Conservation (phyloP, 495 filamentous ascomycete genomes). For the Saxispiralis lemnorum region DNA sequence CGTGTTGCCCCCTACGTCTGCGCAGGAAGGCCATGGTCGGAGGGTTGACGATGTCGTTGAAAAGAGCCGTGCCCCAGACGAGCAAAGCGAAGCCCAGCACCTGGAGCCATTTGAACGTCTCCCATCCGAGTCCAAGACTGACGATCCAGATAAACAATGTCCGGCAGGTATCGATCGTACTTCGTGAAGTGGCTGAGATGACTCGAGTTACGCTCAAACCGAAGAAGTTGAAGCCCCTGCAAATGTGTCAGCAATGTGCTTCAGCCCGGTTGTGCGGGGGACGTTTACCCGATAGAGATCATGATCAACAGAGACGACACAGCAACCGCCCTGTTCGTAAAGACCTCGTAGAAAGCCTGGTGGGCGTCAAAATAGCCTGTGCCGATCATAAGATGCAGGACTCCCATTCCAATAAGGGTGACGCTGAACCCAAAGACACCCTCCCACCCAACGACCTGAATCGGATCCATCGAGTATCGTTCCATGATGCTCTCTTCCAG, state of each 20-base stretch:
- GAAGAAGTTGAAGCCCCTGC: slow-evolving; percentile 94
- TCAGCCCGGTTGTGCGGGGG: neutral
- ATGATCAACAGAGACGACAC: slow-evolving; percentile 74
- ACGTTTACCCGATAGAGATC: slow-evolving; percentile 83
- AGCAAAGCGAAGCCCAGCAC: slow-evolving; percentile 72
- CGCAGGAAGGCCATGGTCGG: slow-evolving; percentile 27
- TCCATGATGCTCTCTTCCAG: slow-evolving; percentile 89
- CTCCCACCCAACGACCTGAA: slow-evolving; percentile 91
- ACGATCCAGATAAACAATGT: slow-evolving; percentile 98
- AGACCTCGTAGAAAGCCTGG: slow-evolving; percentile 67
- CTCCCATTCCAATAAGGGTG: slow-evolving; percentile 60
- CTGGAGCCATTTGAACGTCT: slow-evolving; percentile 95
- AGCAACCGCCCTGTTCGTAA: slow-evolving; percentile 47
- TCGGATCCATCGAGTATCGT: slow-evolving; percentile 69
- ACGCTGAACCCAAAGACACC: slow-evolving; percentile 80
- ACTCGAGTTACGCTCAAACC: slow-evolving; percentile 76
- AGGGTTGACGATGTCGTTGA: slow-evolving; percentile 80
- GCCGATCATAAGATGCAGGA: slow-evolving; percentile 62
- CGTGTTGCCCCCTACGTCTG: neutral
- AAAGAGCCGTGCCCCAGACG: slow-evolving; percentile 92
- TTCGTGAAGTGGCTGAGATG: slow-evolving; percentile 79
- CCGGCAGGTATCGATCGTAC: slow-evolving; percentile 91
- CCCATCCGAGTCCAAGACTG: slow-evolving; percentile 84
- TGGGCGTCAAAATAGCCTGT: slow-evolving; percentile 78
- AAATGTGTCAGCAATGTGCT: slow-evolving; percentile 4